Evolutionary conservation across 208 protist species (phyloP).

Genomic region (Leishmania guyanensis): DNA sequence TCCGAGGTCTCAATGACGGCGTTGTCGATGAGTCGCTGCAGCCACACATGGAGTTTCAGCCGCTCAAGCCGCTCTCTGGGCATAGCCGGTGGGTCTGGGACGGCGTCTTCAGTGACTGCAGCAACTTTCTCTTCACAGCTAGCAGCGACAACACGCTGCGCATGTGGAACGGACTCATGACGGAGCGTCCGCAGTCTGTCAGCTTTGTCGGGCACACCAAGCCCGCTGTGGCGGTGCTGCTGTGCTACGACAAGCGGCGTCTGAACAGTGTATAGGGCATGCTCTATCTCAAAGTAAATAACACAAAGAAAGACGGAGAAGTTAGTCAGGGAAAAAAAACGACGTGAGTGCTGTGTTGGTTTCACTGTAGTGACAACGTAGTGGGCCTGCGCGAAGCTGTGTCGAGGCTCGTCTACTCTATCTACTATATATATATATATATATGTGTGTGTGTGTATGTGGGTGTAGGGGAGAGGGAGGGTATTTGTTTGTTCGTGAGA

Average conservation of each 20-base stretch:
- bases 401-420: neutral
- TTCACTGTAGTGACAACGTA: neutral
- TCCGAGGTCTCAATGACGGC: constrained; percentile 38
- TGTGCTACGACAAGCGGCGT: constrained; percentile 39
- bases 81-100: constrained; percentile 90
- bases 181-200: constrained; percentile 64
- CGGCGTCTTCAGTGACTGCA: constrained; percentile 79
- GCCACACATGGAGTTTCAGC: constrained; percentile 44
- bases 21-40: constrained; percentile 39
- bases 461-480: no score
- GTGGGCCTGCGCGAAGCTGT: neutral
- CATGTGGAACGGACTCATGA: constrained; percentile 72
- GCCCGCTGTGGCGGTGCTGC: constrained; percentile 62
- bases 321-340: neutral
- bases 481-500: no score
- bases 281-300: neutral
- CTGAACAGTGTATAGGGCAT: neutral
- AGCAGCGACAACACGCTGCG: constrained; percentile 82
- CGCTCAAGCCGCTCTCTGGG: constrained; percentile 65
- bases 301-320: neutral
- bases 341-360: neutral
- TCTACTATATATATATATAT: neutral
- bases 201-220: constrained; percentile 80
- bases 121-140: constrained; percentile 70
- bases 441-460: neutral